phyloP scores from a whole-genome alignment of 1,139 yeast genomes.

The Blastobotrys petasosporus region DNA sequence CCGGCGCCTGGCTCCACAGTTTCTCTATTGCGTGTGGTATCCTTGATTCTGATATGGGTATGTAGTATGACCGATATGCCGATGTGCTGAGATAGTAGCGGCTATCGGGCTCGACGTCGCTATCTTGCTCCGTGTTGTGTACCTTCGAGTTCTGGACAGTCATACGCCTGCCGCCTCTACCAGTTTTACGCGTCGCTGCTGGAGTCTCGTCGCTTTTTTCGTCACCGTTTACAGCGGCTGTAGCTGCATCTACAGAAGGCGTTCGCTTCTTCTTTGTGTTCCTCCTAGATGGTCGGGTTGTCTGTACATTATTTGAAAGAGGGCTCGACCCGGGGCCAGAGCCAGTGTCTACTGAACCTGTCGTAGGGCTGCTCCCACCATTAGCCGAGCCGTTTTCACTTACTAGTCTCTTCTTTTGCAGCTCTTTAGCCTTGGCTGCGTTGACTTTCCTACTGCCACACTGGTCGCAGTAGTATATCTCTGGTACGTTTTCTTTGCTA shows the following conservation, averaged over 20 bases:
- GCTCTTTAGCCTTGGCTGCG: conserved; percentile 42
- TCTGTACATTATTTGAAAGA: conserved; percentile 1
- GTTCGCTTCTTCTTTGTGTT: not conserved
- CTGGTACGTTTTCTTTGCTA: conserved; percentile 70
- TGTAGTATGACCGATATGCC: conserved; percentile 24
- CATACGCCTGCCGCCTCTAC: conserved; percentile 15
- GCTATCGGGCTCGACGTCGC: conserved; percentile 14
- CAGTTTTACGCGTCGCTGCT: conserved; percentile 14
- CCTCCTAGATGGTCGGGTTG: not conserved
- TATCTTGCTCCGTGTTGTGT: conserved; percentile 4
- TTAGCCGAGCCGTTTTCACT: not conserved
- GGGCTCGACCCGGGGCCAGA: not conserved
- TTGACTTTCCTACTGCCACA: conserved; percentile 61
- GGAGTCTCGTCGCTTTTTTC: conserved; percentile 11
- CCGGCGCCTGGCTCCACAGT: conserved; percentile 10
- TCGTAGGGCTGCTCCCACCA: not conserved
- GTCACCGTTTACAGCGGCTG: not conserved
- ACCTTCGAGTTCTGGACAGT: conserved; percentile 17
- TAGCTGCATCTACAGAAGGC: not conserved
- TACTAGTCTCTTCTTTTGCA: conserved; percentile 24
- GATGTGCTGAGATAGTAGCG: conserved; percentile 14
- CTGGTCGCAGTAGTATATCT: conserved; percentile 71
- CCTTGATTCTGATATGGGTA: conserved; percentile 15
- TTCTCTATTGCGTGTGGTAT: conserved; percentile 12
- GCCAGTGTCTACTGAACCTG: conserved; percentile 2